phyloP scores from a whole-genome alignment of 2,329 filamentous ascomycete genomes.

The Exophiala phaeomuriformis region DNA sequence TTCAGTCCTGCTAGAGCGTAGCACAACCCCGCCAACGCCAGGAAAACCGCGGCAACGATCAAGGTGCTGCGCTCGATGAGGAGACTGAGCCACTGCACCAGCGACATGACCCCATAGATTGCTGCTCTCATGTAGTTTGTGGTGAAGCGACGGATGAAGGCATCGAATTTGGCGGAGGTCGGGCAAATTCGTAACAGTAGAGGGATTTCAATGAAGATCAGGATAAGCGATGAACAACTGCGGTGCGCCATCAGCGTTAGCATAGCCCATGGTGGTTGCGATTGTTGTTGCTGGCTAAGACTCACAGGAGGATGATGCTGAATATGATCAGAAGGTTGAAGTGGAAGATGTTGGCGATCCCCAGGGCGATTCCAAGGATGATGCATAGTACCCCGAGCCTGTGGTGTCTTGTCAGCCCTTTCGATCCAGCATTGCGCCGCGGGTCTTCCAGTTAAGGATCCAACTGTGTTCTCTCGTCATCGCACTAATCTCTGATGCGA shows the following conservation, averaged over 20 bases:
- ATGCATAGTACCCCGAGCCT: conserved; percentile 52
- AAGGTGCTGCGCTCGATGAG: conserved; percentile 59
- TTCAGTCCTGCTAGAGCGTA: conserved; percentile 51
- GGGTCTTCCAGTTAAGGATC: no score
- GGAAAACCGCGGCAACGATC: conserved; percentile 76
- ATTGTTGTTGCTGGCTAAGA: conserved; percentile 11
- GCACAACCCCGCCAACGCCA: conserved; percentile 69
- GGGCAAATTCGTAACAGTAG: conserved; percentile 96
- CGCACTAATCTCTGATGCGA: no score
- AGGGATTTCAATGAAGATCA: conserved; percentile 83
- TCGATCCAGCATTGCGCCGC: background rate
- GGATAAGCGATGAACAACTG: conserved; percentile 63
- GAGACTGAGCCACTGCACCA: conserved; percentile 78
- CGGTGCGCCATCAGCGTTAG: background rate
- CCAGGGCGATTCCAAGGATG: conserved; percentile 59
- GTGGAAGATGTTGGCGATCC: conserved; percentile 62
- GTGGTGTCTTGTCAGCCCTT: conserved; percentile 9
- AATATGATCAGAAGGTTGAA: conserved; percentile 55
- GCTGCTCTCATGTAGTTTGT: conserved; percentile 92
- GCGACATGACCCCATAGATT: conserved; percentile 73
- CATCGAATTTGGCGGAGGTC: conserved; percentile 82
- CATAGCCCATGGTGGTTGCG: background rate
- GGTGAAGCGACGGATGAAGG: conserved; percentile 80
- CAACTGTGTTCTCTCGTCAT: no score
- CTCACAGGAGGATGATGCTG: conserved; percentile 52